Evolutionary conservation across 2,329 filamentous ascomycete species (phyloP).

Genomic region (Epichloe amarillans): DNA sequence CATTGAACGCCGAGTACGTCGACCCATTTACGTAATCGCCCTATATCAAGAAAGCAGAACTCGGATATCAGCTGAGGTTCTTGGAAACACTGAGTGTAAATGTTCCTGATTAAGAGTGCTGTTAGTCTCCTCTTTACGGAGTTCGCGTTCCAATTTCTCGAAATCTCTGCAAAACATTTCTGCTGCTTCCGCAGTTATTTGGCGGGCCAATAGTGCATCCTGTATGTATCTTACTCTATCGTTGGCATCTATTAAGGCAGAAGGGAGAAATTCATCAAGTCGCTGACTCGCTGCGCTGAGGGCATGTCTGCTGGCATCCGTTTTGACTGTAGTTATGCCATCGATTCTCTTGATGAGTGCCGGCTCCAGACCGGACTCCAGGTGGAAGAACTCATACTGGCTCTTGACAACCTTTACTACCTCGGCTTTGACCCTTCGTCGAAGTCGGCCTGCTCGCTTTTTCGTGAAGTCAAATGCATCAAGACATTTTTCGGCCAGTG

Average conservation of each 20-base stretch:
- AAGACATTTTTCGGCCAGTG: constrained; percentile 43
- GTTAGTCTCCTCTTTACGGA: constrained; percentile 29
- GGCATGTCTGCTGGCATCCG: constrained; percentile 32
- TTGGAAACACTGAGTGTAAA: constrained; percentile 34
- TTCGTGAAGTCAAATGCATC: constrained; percentile 50
- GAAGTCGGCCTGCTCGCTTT: constrained; percentile 40
- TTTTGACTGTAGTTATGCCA: constrained; percentile 14
- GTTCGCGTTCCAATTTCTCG: constrained; percentile 41
- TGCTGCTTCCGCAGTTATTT: constrained; percentile 71
- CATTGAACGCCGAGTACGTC: too few species aligned
- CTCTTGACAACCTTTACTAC: constrained; percentile 46
- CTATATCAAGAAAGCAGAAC: constrained; percentile 37
- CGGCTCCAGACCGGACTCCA: constrained; percentile 57
- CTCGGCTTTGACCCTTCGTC: constrained; percentile 40
- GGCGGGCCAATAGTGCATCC: constrained; percentile 56
- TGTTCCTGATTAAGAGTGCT: constrained; percentile 13
- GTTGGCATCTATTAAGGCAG: constrained; percentile 81
- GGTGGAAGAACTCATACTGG: constrained; percentile 61
- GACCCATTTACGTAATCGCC: too few species aligned
- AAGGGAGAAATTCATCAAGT: constrained; percentile 83
- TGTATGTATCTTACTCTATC: constrained; percentile 65
- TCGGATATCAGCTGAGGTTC: constrained; percentile 46
- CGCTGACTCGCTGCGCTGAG: constrained; percentile 59
- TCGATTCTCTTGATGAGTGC: constrained; percentile 45
- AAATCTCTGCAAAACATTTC: constrained; percentile 79